phyloP scores from a whole-genome alignment of 495 filamentous ascomycete species.

The Evansstolkia leycettana region DNA sequence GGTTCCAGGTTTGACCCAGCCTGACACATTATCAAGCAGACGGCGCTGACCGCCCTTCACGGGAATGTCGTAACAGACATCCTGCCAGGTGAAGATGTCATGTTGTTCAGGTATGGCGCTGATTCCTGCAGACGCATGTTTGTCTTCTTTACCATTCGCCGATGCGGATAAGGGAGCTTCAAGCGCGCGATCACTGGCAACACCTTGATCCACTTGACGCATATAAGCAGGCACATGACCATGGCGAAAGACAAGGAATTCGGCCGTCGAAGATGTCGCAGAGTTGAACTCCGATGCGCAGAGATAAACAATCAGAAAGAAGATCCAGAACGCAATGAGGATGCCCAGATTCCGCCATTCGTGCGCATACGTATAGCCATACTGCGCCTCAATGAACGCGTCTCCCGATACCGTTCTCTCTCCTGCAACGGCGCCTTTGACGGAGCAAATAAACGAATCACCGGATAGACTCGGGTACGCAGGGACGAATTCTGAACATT shows the following conservation, averaged over 20 bases:
- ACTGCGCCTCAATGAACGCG: constrained; percentile 41
- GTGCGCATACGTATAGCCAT: constrained; percentile 42
- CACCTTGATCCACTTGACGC: constrained; percentile 1
- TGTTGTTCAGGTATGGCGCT: constrained; percentile 32
- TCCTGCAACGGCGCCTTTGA: constrained; percentile 42
- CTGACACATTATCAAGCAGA: constrained; percentile 49
- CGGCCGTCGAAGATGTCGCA: constrained; percentile 28
- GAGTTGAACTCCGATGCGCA: constrained; percentile 34
- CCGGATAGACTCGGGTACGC: constrained; percentile 36
- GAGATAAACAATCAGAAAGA: constrained; percentile 42
- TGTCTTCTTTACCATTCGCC: constrained; percentile 14
- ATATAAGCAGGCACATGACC: constrained; percentile 25
- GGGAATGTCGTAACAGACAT: constrained; percentile 59
- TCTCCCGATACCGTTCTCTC: constrained; percentile 39
- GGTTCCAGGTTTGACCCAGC: constrained; percentile 58
- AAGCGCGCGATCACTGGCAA: not conserved
- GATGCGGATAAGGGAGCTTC: not conserved
- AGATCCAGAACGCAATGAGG: constrained; percentile 48
- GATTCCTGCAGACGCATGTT: constrained; percentile 8
- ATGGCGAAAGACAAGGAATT: constrained; percentile 30
- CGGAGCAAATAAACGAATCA: constrained; percentile 34
- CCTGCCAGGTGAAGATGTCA: constrained; percentile 65
- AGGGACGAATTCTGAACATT: constrained; percentile 39
- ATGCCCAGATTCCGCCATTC: constrained; percentile 59
- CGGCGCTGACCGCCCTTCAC: constrained; percentile 44